These are phyloP conservation scores for Aureobasidium sp. DNA, from an alignment of 2,329 filamentous ascomycete species.

Conservation along the genomic window DNA sequence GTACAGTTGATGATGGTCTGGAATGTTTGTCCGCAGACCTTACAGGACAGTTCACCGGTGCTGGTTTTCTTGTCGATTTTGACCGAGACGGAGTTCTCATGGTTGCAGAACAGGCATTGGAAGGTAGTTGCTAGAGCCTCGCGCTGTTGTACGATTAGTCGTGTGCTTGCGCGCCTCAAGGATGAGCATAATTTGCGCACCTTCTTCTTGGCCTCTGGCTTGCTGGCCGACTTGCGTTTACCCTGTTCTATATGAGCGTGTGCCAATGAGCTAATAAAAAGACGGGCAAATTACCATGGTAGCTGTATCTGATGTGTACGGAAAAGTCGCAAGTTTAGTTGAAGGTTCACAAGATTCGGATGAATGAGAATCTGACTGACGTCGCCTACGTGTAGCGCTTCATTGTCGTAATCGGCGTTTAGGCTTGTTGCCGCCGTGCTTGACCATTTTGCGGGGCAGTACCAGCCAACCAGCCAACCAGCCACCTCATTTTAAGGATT, in stretches of 20 bases:
- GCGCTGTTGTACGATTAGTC: constrained; percentile 23
- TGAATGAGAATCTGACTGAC: background rate
- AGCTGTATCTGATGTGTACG: background rate
- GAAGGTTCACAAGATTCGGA: background rate
- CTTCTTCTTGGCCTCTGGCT: constrained; percentile 75
- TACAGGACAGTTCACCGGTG: constrained; percentile 78
- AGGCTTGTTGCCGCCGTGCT: background rate
- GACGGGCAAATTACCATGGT: background rate
- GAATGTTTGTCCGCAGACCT: constrained; percentile 87
- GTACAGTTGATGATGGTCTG: constrained; percentile 88
- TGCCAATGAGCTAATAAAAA: background rate
- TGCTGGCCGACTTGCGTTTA: constrained; percentile 80
- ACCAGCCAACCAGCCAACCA: background rate
- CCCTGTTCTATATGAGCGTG: constrained; percentile 45
- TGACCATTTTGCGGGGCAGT: background rate
- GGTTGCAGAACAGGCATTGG: constrained; percentile 96
- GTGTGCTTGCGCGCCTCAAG: background rate
- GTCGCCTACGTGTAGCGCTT: background rate
- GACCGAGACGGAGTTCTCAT: constrained; percentile 84
- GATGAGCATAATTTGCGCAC: constrained; percentile 35
- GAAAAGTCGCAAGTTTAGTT: background rate
- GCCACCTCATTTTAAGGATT: background rate
- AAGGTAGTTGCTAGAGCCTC: constrained; percentile 76
- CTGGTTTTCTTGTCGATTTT: constrained; percentile 91
- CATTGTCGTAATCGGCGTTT: background rate